Conservation (phyloP, 2,329 filamentous ascomycete species). For the Venturia carpophila region DNA sequence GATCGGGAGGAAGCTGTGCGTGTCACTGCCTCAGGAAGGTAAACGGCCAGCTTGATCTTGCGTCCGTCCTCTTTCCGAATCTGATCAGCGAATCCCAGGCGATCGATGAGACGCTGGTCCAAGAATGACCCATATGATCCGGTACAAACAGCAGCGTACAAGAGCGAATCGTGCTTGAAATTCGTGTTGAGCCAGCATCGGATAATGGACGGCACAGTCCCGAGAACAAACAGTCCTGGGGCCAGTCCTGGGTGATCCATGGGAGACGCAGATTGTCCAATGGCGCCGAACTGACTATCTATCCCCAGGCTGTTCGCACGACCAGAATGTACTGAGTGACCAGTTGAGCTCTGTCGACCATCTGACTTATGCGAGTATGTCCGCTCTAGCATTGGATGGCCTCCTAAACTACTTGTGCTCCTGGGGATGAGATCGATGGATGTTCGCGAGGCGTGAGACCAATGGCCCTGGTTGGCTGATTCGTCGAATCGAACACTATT, state of each 20-base stretch:
- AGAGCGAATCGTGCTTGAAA: conserved; percentile 79
- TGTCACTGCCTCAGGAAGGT: conserved; percentile 83
- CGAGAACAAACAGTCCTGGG: conserved; percentile 75
- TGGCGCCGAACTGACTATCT: conserved; percentile 62
- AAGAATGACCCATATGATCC: conserved; percentile 85
- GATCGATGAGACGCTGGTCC: conserved; percentile 64
- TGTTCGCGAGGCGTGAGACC: conserved; percentile 73
- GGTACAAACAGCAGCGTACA: conserved; percentile 88
- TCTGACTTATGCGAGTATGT: conserved; percentile 93
- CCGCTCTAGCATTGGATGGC: conserved; percentile 77
- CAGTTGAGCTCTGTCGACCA: conserved; percentile 87
- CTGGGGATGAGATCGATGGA: conserved; percentile 76
- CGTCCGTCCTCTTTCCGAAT: conserved; percentile 59
- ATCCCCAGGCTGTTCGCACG: conserved; percentile 83
- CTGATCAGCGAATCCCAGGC: conserved; percentile 61
- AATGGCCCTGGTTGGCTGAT: conserved; percentile 84
- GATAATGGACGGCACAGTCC: conserved; percentile 86
- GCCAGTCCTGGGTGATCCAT: conserved; percentile 67
- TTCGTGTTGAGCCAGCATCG: conserved; percentile 89
- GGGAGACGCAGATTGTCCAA: conserved; percentile 59
- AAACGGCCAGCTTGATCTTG: conserved; percentile 71
- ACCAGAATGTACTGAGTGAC: conserved; percentile 72
- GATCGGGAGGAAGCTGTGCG: conserved; percentile 67
- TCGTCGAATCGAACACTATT: conserved; percentile 98
- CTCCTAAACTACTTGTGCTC: conserved; percentile 70